Evolutionary conservation across 441 rosid species (phyloP).

Genomic region (Populus tomentosa): DNA sequence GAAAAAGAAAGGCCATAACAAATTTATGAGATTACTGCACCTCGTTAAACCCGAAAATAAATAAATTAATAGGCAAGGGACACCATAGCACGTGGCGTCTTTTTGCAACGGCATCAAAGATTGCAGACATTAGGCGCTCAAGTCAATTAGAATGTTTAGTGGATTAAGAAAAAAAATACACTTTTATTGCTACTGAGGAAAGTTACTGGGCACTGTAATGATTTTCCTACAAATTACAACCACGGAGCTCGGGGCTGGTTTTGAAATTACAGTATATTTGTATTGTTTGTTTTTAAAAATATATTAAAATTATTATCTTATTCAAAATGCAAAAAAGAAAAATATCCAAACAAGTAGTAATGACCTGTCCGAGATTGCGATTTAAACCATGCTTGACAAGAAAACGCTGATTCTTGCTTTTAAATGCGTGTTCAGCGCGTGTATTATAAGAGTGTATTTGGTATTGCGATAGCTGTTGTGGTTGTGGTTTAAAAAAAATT

Average conservation of each 20-base stretch:
- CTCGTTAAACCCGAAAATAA: background rate
- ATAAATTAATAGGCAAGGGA: background rate
- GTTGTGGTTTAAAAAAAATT: no score
- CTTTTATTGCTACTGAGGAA: background rate
- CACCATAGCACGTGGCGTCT: slow-evolving; percentile 38
- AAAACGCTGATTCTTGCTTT: no score
- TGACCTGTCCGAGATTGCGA: no score
- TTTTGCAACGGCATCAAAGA: slow-evolving; percentile 6
- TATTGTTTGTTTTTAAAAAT: no score
- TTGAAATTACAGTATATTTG: no score
- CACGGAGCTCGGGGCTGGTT: background rate
- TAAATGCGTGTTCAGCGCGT: no score
- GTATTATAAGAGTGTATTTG: no score
- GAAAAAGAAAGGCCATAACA: background rate
- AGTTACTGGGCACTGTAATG: background rate
- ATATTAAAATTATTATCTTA: background rate
- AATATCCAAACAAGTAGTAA: no score
- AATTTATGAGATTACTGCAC: background rate
- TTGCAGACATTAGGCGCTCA: slow-evolving; percentile 3
- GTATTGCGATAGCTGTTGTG: no score
- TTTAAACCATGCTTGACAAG: no score
- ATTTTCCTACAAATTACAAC: background rate
- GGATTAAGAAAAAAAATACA: background rate
- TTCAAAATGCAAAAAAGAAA: background rate
- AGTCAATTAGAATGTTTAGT: slow-evolving; percentile 26